These are phyloP conservation scores for Candida lessepsii DNA, from an alignment of 805 yeast species.

Conservation along the genomic window DNA sequence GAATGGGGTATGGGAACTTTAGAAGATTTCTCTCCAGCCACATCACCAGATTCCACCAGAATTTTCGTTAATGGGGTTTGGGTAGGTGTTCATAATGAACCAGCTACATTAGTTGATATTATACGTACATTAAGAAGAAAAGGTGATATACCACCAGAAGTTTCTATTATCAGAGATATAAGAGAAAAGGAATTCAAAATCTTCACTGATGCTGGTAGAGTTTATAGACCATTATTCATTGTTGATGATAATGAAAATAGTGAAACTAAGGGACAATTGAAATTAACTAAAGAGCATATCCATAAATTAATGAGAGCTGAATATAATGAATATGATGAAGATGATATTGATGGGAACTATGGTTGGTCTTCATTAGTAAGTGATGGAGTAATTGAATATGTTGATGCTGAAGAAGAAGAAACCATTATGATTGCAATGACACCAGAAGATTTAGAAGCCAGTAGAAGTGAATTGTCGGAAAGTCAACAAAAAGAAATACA, in stretches of 20 bases:
- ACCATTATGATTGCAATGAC: constrained; percentile 98
- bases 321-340: constrained; percentile 56
- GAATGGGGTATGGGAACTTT: constrained; percentile 99
- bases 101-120: constrained; percentile 86
- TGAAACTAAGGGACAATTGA: constrained; percentile 71
- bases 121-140: constrained; percentile 89
- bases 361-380: constrained; percentile 84
- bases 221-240: constrained; percentile 91
- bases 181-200: constrained; percentile 95
- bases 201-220: constrained; percentile 98
- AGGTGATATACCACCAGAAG: constrained; percentile 95
- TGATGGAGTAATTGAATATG: constrained; percentile 90
- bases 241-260: constrained; percentile 82
- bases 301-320: constrained; percentile 61
- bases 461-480: constrained; percentile 41
- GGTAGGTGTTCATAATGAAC: constrained; percentile 98
- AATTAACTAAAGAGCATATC: constrained; percentile 81
- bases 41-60: constrained; percentile 86
- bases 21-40: constrained; percentile 92
- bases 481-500: constrained; percentile 44
- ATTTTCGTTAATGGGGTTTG: constrained; percentile 98
- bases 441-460: constrained; percentile 88
- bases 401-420: constrained; percentile 99
- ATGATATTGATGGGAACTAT: constrained; percentile 49
- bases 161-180: constrained; percentile 93